A percentile compares a stretch with the other conserved stretches of the same genome.
Evolutionary conservation across 1,284 basidiomycete species (phyloP).

Genomic region (Apiotrichum gracile): DNA sequence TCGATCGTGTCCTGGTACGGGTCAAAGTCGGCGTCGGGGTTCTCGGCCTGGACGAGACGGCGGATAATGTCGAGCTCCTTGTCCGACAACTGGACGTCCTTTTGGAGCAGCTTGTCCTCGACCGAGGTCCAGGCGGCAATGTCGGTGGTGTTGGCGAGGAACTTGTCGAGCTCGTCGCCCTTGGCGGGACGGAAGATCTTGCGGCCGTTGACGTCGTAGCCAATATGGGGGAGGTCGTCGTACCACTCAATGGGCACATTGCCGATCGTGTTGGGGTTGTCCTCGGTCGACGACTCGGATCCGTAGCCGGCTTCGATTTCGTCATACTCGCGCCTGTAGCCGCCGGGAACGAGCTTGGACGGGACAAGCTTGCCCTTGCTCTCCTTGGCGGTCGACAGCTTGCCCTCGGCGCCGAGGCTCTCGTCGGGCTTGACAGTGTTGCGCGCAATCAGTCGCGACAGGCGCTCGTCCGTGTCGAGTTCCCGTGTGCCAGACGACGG

Average conservation of each 20-base stretch:
- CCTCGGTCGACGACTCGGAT: constrained; percentile 94
- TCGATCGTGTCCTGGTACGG: constrained; percentile 90
- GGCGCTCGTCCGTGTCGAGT: constrained; percentile 22
- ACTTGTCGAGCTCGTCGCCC: constrained; percentile 96
- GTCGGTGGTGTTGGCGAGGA: constrained; percentile 89
- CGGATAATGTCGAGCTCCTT: constrained; percentile 95
- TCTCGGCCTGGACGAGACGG: constrained; percentile 80
- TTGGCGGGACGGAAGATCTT: constrained; percentile 89
- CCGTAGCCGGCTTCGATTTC: constrained; percentile 95
- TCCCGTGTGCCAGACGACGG: constrained; percentile 14
- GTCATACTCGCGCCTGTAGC: constrained; percentile 82
- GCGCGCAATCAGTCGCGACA: constrained; percentile 34
- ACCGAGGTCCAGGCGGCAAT: constrained; percentile 88
- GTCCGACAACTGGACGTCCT: constrained; percentile 76
- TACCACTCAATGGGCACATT: constrained; percentile 98
- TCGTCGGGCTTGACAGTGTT: constrained; percentile 45
- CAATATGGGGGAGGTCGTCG: constrained; percentile 98
- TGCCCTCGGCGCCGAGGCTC: constrained; percentile 35
- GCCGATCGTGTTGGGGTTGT: constrained; percentile 91
- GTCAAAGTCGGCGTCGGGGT: constrained; percentile 82
- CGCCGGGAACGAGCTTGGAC: constrained; percentile 62
- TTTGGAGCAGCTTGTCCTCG: constrained; percentile 81
- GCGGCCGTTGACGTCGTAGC: constrained; percentile 93
- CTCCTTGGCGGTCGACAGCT: constrained; percentile 42
- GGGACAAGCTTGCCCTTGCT: constrained; percentile 36